Percentiles rank a stretch among this genome's conserved stretches.
These are phyloP conservation scores for Mycena galopus DNA, from an alignment of 768 basidiomycete genomes.

Conservation along the genomic window DNA sequence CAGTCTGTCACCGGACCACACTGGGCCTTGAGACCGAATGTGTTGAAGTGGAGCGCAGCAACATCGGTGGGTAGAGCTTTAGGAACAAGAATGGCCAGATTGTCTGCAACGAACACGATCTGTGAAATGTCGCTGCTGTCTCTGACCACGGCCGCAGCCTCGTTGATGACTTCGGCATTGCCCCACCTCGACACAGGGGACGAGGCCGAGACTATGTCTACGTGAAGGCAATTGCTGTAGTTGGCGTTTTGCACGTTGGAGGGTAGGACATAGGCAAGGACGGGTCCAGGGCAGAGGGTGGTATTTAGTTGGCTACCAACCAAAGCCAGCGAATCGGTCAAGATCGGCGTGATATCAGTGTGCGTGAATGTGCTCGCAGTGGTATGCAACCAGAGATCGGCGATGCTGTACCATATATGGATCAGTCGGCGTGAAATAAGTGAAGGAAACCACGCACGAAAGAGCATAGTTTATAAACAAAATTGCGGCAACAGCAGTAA, in stretches of 20 bases:
- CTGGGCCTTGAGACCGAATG: background rate
- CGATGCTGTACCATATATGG: background rate
- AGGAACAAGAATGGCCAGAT: background rate
- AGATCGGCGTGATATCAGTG: background rate
- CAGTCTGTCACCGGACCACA: conserved; percentile 6
- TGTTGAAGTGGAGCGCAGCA: background rate
- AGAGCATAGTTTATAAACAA: conserved; percentile 9
- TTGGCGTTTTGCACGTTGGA: background rate
- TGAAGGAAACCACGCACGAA: conserved; percentile 11
- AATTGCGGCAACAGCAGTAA: background rate
- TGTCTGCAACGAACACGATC: background rate
- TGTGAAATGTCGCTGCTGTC: background rate
- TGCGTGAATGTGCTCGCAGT: conserved; percentile 16
- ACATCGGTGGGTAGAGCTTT: background rate
- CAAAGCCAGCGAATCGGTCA: background rate
- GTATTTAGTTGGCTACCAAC: conserved; percentile 6
- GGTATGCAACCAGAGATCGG: conserved; percentile 22
- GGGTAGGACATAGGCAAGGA: background rate
- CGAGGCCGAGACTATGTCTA: background rate
- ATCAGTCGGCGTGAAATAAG: too few species aligned
- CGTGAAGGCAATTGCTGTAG: conserved; percentile 11
- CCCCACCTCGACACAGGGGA: background rate
- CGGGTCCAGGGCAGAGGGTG: conserved; percentile 14
- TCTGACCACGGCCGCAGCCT: background rate
- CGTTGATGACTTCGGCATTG: background rate